Conservation (phyloP, 768 basidiomycete species). For the Tephrocybe sp. region DNA sequence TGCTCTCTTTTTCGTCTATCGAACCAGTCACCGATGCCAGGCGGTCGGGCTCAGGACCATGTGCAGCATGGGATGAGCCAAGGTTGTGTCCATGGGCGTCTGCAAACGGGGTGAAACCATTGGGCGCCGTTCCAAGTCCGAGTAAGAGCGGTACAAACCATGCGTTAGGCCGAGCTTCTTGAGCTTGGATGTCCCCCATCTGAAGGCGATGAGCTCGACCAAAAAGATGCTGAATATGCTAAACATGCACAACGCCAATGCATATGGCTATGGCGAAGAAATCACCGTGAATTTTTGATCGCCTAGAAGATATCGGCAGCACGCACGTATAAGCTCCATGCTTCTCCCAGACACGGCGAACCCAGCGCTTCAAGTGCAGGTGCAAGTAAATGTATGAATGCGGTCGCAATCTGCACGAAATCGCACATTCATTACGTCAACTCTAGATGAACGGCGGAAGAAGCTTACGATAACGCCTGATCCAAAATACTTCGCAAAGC, state of each 20-base stretch:
- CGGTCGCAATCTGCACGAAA: conserved; percentile 72
- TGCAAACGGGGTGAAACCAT: conserved; percentile 21
- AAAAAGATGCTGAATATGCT: conserved; percentile 86
- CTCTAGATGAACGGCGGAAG: background rate
- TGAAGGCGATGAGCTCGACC: conserved; percentile 82
- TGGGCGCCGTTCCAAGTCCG: background rate
- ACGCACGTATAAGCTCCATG: conserved; percentile 78
- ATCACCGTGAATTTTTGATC: background rate
- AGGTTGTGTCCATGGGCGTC: conserved; percentile 68
- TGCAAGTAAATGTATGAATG: conserved; percentile 80
- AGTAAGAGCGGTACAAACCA: conserved; percentile 38
- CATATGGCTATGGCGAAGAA: conserved; percentile 59
- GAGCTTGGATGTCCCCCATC: conserved; percentile 79
- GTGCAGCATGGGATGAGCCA: conserved; percentile 60
- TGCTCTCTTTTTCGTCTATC: conserved; percentile 16
- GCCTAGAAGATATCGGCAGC: background rate
- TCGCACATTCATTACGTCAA: conserved; percentile 3
- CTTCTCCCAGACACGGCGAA: conserved; percentile 66
- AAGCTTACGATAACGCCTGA: conserved; percentile 79
- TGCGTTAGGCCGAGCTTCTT: conserved; percentile 61
- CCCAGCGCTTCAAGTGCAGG: conserved; percentile 73
- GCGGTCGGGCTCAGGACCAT: conserved; percentile 57
- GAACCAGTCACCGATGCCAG: conserved; percentile 10
- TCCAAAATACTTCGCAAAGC: conserved; percentile 89
- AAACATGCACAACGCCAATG: conserved; percentile 76